Base-by-base conservation (phyloP, 2,329 filamentous ascomycete genomes). In the Plectosphaerella plurivora region DNA sequence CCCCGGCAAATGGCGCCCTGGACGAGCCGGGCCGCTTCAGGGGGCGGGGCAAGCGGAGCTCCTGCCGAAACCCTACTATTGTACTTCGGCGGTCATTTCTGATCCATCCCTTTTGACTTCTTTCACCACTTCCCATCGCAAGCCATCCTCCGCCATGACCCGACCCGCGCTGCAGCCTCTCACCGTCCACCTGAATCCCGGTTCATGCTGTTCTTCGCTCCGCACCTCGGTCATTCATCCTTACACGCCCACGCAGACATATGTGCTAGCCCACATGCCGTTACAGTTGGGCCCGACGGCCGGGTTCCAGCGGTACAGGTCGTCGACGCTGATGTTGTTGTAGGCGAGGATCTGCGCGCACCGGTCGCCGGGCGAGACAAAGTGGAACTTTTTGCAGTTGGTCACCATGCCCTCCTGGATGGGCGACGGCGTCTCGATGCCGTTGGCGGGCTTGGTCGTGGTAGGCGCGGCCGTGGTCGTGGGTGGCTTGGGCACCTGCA, bases 331-430 rank as follows among this genome's bases (percentile, higher is more conserved):
- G 28, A 51, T 47, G 22, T 36, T 45, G 37, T 44, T 16, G 20
- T 22, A 15, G 1, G 50, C 37, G 5, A 60, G 55, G 44, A 57
- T 52, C 4, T 16, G 16, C 22, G 49, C 44, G 51, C 58, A 58
- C 5, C 36, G 49, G 45, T 51, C 52, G 12, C 53, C 50, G 5
- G 16, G 12, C 28, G 36, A 9, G 12, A 53, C 44, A 11, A 49
- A 50, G 35, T 57, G 37, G 47, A 57, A 57, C 35, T 52, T 52
- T 18, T 55, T 51, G 39, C 55, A 57, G 53, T 52, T 55, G 9
- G 5, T 49, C 12, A 51, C 51, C 36, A 55, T 52, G 24, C 52
- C 51, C 16, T 12, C 6, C 50, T 55, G 53, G 11, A 49, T 49
- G 12, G 56, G 55, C 5, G 33, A 45, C 5, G 56, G 55, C 16